These are phyloP conservation scores for Cicer yamashitae DNA, from an alignment of 306 rosid species.

Conservation along the genomic window DNA sequence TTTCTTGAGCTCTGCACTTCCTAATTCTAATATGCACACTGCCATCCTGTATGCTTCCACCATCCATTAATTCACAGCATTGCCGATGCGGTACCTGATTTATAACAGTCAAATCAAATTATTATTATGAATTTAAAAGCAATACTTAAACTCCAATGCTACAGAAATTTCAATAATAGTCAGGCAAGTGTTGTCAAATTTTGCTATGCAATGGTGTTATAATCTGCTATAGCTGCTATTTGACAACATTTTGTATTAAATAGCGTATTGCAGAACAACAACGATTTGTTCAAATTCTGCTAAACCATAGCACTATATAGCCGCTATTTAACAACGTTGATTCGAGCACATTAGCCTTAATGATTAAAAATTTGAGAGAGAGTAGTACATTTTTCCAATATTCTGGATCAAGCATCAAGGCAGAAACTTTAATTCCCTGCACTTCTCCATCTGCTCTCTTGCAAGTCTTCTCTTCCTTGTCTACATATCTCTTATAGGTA, in stretches of 20 bases:
- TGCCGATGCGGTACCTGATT: conserved; percentile 76
- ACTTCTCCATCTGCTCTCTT: conserved; percentile 36
- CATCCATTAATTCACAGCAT: conserved; percentile 72
- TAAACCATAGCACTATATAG: too few species aligned
- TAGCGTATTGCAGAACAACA: too few species aligned
- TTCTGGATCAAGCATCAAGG: conserved; percentile 66
- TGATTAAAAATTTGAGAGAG: not conserved
- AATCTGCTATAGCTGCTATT: too few species aligned
- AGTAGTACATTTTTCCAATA: conserved; percentile 69
- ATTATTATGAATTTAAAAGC: conserved; percentile 28
- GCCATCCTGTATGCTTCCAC: conserved; percentile 52
- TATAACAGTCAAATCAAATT: conserved; percentile 44
- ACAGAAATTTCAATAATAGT: conserved; percentile 9
- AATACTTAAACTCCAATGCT: conserved; percentile 4
- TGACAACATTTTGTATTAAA: too few species aligned
- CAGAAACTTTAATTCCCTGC: conserved; percentile 60
- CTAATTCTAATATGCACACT: conserved; percentile 66
- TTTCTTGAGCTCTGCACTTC: conserved; percentile 72
- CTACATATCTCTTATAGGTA: conserved; percentile 53
- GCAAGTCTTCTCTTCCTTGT: conserved; percentile 50
- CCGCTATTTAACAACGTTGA: too few species aligned
- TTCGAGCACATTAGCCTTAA: not conserved
- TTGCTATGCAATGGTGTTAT: too few species aligned
- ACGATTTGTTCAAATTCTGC: too few species aligned
- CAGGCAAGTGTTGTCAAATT: too few species aligned